A percentile compares a stretch with the other conserved stretches of the same genome.
These are phyloP conservation scores for Prunus padus DNA, from an alignment of 306 rosid genomes.

Conservation along the genomic window DNA sequence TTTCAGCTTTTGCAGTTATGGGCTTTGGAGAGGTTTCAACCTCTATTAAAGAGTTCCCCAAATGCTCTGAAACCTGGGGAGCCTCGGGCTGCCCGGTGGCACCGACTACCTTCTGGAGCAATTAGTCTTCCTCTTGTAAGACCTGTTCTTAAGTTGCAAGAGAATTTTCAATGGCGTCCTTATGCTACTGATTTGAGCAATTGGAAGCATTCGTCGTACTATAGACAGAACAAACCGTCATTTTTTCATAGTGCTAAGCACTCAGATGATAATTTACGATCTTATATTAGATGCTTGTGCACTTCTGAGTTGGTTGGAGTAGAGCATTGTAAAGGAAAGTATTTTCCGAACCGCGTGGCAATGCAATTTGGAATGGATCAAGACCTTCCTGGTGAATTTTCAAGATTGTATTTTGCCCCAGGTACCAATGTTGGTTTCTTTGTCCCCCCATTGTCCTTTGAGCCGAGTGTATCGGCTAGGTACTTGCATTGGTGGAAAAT, in stretches of 20 bases:
- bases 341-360: slow-evolving; percentile 53
- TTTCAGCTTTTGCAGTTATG: slow-evolving; percentile 51
- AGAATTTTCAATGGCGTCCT: slow-evolving; percentile 46
- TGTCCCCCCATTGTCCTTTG: slow-evolving; percentile 14
- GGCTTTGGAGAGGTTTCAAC: slow-evolving; percentile 55
- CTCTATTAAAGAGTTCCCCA: slow-evolving; percentile 8
- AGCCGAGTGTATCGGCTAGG: slow-evolving; percentile 30
- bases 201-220: slow-evolving; percentile 22
- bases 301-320: slow-evolving; percentile 41
- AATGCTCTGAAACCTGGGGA: not conserved
- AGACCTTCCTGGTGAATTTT: slow-evolving; percentile 43
- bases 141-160: not conserved
- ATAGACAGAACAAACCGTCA: slow-evolving; percentile 19
- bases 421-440: not conserved
- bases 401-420: not conserved
- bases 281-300: slow-evolving; percentile 40
- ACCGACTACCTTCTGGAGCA: not conserved
- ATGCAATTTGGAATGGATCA: slow-evolving; percentile 75
- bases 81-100: slow-evolving; percentile 41
- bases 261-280: slow-evolving; percentile 22
- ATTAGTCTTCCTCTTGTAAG: not conserved
- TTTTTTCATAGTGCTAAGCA: slow-evolving; percentile 11
- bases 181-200: slow-evolving; percentile 26
- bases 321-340: slow-evolving; percentile 25
- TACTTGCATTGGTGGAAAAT: slow-evolving; percentile 49